These are phyloP conservation scores for Apiospora phragmitis DNA, from an alignment of 2,329 filamentous ascomycete species.

Conservation along the genomic window DNA sequence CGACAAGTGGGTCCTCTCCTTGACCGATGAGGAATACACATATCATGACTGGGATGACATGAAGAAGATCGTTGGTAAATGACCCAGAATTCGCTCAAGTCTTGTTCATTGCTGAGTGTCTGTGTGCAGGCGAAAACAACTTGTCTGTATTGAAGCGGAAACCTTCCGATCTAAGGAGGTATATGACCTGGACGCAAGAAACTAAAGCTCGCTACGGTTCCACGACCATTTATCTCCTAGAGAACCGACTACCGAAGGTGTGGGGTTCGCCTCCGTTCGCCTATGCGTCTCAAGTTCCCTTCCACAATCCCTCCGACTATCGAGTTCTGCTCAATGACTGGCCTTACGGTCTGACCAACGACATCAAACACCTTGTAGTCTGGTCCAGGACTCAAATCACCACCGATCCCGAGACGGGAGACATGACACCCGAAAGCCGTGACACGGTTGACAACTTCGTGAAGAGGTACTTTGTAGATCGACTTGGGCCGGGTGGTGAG, in stretches of 20 bases:
- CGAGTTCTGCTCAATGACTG: constrained; percentile 86
- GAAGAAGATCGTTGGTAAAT: constrained; percentile 63
- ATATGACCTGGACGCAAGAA: constrained; percentile 74
- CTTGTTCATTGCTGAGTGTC: not conserved
- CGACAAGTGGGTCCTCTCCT: constrained; percentile 59
- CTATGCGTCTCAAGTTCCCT: constrained; percentile 50
- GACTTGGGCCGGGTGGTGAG: constrained; percentile 49
- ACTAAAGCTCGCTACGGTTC: constrained; percentile 74
- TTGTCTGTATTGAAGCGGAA: constrained; percentile 76
- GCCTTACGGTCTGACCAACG: constrained; percentile 76
- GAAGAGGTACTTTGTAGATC: constrained; percentile 64
- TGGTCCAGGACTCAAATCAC: constrained; percentile 86
- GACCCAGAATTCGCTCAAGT: not conserved
- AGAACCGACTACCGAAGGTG: constrained; percentile 63
- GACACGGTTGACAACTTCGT: constrained; percentile 69
- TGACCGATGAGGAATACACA: constrained; percentile 70
- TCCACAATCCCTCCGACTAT: constrained; percentile 57
- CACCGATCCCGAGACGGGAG: constrained; percentile 68
- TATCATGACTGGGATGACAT: constrained; percentile 75
- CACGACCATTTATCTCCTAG: constrained; percentile 76
- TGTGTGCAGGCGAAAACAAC: constrained; percentile 44
- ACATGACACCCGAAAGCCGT: constrained; percentile 69
- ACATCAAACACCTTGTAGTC: constrained; percentile 80
- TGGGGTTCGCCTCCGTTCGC: constrained; percentile 67
- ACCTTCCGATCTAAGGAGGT: constrained; percentile 77